Evolutionary conservation across 768 basidiomycete genomes (phyloP), one percentile per base, ranked within the genome.

Genomic region (Amylocystis lapponica): DNA sequence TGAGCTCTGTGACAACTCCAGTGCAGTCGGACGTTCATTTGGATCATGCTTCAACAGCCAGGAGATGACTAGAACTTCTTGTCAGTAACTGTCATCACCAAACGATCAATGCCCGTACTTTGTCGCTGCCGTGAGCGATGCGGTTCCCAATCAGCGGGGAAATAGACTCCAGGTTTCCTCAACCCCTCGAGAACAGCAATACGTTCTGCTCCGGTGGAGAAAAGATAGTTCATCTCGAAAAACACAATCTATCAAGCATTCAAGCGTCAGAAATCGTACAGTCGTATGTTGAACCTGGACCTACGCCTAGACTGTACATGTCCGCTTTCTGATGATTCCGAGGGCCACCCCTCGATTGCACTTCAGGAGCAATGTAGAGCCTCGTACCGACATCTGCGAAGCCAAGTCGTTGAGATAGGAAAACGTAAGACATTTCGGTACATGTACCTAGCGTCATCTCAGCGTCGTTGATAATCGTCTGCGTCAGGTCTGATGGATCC

Each of bases 191-290:
- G 72, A 17, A 93, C 90, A 1, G 75, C 79, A 29, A 87, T 86
- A 17, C 93, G 80, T 56, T 97, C 93, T 16, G 86, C 74, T 2
- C 78, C 81, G 0, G 93, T 96, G 10, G 76, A 67, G 64, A 96
- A 91, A 14, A 68, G 55, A 63, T 83, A 89, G 61, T 90, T 93
- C 92, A 96, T 95, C 67, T 97, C 94, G 56, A 97, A 96, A 64
- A 96, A 96, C 12, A 96, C 93, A 51, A 97, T 82, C 89, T 93
- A 48, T 17, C 20, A 27, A 46, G 29, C 21, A 33, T 29, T 25
- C n/a, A n/a, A 47, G 10, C 44, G 4, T 32, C 42, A 5, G 10
- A 16, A 29, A n/a, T 9, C 16, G 32, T 17, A 43, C 16, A 21
- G n/a, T 16, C 3, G 32, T 41, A 22, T 3, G 7, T 10, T 8